Percentiles rank a stretch among this genome's conserved stretches.
These are phyloP conservation scores for Fusarium lateritium DNA, from an alignment of 2,329 filamentous ascomycete species.

Conservation along the genomic window DNA sequence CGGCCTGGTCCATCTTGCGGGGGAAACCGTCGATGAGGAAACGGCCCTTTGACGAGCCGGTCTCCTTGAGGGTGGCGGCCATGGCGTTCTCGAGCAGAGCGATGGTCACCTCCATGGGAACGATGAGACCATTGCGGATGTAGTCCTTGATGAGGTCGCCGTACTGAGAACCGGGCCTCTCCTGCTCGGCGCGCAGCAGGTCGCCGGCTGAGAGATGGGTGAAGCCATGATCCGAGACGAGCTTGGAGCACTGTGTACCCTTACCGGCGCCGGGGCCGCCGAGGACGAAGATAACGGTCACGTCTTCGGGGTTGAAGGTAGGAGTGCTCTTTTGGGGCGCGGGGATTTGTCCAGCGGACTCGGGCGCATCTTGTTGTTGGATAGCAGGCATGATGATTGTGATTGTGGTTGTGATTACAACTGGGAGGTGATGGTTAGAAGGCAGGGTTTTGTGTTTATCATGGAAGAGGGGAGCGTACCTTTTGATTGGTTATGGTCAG, in stretches of 20 bases:
- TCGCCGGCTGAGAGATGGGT: constrained; percentile 94
- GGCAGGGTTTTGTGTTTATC: constrained; percentile 5
- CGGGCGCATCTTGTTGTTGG: constrained; percentile 34
- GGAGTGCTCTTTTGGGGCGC: constrained; percentile 69
- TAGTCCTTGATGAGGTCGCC: constrained; percentile 93
- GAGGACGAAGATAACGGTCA: constrained; percentile 96
- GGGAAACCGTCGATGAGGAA: constrained; percentile 91
- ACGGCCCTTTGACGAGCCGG: constrained; percentile 68
- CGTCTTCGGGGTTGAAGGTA: constrained; percentile 80
- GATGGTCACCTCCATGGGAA: constrained; percentile 99
- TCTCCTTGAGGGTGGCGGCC: constrained; percentile 74
- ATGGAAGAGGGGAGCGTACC: constrained; percentile 24
- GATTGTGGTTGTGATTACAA: no score
- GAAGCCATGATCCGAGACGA: constrained; percentile 91
- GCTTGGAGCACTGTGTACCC: constrained; percentile 92
- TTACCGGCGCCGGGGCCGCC: constrained; percentile 97
- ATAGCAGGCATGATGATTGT: constrained; percentile 29
- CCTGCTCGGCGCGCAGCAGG: constrained; percentile 92
- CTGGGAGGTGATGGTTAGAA: constrained; percentile 9
- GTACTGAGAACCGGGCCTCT: constrained; percentile 87
- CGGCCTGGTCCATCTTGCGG: constrained; percentile 95
- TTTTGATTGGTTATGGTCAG: constrained; percentile 22
- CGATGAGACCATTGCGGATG: constrained; percentile 95
- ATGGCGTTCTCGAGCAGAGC: constrained; percentile 95
- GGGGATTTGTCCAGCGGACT: constrained; percentile 54